Evolutionary conservation across 2,329 filamentous ascomycete genomes (phyloP).

Genomic region (Chalara sp.): DNA sequence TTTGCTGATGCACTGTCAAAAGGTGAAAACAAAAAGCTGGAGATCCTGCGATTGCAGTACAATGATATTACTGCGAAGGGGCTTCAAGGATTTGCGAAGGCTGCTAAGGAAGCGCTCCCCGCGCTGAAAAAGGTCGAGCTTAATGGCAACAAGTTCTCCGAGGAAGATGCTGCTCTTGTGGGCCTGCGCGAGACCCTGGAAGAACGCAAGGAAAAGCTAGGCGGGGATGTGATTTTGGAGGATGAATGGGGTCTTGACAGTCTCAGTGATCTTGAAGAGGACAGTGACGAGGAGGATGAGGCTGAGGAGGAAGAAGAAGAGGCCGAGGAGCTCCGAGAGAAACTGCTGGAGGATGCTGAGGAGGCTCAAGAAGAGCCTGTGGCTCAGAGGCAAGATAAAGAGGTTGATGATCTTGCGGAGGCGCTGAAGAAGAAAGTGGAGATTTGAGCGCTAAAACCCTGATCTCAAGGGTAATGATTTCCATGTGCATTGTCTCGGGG

Average conservation of each 20-base stretch:
- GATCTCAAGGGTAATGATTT: not conserved
- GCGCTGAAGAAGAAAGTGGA: conserved; percentile 58
- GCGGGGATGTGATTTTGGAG: conserved; percentile 61
- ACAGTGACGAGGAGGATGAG: conserved; percentile 62
- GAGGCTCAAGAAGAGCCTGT: conserved; percentile 68
- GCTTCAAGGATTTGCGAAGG: conserved; percentile 63
- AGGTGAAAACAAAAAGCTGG: conserved; percentile 72
- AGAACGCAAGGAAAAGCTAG: conserved; percentile 68
- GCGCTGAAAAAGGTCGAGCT: conserved; percentile 80
- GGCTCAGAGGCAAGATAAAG: conserved; percentile 63
- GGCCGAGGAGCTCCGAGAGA: conserved; percentile 60
- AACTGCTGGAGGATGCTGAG: conserved; percentile 61
- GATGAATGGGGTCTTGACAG: conserved; percentile 81
- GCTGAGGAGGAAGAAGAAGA: conserved; percentile 54
- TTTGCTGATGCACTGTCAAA: conserved; percentile 66
- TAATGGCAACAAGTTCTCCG: conserved; percentile 91
- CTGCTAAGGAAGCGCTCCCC: conserved; percentile 63
- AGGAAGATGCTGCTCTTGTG: conserved; percentile 70
- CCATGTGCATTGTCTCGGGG: too few relatives aligned
- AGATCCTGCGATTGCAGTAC: conserved; percentile 80
- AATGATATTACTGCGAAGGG: conserved; percentile 84
- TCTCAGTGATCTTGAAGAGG: conserved; percentile 73
- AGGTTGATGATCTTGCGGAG: conserved; percentile 75
- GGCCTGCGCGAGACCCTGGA: conserved; percentile 66
- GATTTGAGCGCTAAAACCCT: not conserved